Evolutionary conservation across 768 basidiomycete species (phyloP), one percentile per base, ranked within the genome.

Genomic region (Calocera cornea): DNA sequence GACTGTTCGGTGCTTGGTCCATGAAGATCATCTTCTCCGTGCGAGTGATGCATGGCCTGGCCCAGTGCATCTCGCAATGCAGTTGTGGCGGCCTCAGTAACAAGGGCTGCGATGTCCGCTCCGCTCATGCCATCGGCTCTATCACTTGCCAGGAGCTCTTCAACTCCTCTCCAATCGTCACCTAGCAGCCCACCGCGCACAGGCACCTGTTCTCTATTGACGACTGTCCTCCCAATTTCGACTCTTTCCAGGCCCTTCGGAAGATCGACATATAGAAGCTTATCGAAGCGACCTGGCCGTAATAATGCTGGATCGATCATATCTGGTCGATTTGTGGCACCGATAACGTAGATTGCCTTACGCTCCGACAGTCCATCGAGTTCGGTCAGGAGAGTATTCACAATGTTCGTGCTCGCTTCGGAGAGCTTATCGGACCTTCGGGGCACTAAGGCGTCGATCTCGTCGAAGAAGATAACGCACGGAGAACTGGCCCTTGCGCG

Each of bases 281-380:
- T 97, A 79, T 97, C 95, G 12, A 97, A 83, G 11, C 95, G 84
- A 0, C 95, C 94, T 0, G 95, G 95, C n/a, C 94, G 89, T 65
- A 92, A 91, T 93, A 95, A 95, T 7, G 95, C 94, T 0, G 94
- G 95, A 74, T 97, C 94, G 68, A 97, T 94, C 87, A 95, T 95
- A 78, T 97, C 93, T 0, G 94, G 94, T 14, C 94, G 82, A 76
- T 95, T 97, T 34, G 93, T 97, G 8, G 95, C 95, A 0, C 89
- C 94, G 68, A 97, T 92, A 47, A 97, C 93, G 72, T 93, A 95
- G 68, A 97, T 92, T 41, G 84, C 83, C 76, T 90, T 92, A 36
- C 92, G 85, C 1, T 85, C 80, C 69, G 94, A 91, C 29, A 97
- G 86, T 0, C 94, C 94, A 70, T 97, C 94, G 24, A 97, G 86